Evolutionary conservation across 2,329 filamentous ascomycete genomes (phyloP), one percentile per base, ranked within the genome.

Genomic region (Botrytis medusae): DNA sequence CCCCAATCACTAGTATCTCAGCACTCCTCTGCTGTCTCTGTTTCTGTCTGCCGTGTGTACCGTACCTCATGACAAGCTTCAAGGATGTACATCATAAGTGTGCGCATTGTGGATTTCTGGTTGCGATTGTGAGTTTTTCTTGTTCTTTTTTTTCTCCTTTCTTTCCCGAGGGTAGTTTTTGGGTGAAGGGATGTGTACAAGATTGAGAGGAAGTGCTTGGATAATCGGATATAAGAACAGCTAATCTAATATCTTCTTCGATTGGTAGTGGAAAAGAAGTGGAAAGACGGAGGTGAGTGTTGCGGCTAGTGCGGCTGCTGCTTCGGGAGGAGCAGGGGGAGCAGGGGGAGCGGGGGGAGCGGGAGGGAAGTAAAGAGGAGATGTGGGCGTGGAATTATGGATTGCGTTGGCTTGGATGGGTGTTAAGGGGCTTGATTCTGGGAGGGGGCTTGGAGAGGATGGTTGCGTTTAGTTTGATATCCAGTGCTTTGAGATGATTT

Each of bases 21-120:
- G 42, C 62, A 16, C 40, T 46, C 10, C 14, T 64, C 29, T 64
- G 62, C 62, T 64, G 62, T 34, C 20, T 64, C 5, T 64, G 61
- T 22, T 46, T 64, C 4, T 64, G 62, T 64, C 62, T 64, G 14
- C 62, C 62, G 0, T 64, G 62, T 4, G 18, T 64, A 46, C 62
- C 62, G 18, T 64, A 64, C 14, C 22, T 64, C 2, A 64, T 64
- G n/a, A 64, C 42, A 4, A 32, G 62, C 9, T 64, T 64, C 34
- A 64, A 64, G n/a, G 62, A 64, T 46, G 62, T 44, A 22, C 62
- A 46, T 46, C 42, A 64, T 46, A 64, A 64, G 42, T 64, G 62
- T 64, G 62, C n/a, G 20, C 46, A 64, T 46, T 64, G 42, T 46
- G 62, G 42, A 2, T 14, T 64, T 2, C 3, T 64, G 62, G 18